Evolutionary conservation across 1,139 yeast species (phyloP).

Genomic region (Blastobotrys apis): DNA sequence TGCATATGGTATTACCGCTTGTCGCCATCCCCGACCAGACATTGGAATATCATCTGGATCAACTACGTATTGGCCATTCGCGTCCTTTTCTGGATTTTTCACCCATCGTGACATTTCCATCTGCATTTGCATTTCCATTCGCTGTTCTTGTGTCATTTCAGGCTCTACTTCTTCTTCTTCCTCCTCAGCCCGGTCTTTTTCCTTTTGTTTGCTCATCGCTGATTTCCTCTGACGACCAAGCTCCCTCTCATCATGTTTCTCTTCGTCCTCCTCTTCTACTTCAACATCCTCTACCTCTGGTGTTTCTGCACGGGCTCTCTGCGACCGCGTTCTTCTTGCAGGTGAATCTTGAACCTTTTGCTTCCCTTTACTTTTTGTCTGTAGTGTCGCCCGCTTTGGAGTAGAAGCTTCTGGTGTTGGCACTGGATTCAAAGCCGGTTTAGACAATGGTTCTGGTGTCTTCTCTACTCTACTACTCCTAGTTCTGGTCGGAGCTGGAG

Average conservation of each 20-base stretch:
- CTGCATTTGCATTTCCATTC: no score
- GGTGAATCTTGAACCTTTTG: no score
- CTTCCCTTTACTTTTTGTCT: no score
- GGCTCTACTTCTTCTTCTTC: neutral
- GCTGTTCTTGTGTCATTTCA: neutral
- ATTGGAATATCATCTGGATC: constrained; percentile 31
- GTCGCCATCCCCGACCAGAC: constrained; percentile 26
- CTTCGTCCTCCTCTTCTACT: neutral
- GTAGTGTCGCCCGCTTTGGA: no score
- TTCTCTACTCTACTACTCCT: no score
- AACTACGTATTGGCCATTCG: constrained; percentile 24
- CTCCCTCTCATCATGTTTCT: neutral
- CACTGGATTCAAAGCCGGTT: no score
- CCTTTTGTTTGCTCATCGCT: neutral
- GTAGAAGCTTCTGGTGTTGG: no score
- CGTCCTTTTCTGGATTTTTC: constrained; percentile 18
- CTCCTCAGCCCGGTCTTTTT: neutral
- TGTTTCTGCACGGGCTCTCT: no score
- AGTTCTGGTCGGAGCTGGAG: no score
- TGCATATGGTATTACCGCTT: constrained; percentile 25
- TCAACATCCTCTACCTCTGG: neutral
- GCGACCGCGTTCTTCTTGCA: no score
- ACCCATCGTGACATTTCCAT: neutral
- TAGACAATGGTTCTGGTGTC: no score
- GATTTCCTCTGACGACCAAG: neutral